Evolutionary conservation across 805 yeast species (phyloP).

Genomic region (Candida germanica): DNA sequence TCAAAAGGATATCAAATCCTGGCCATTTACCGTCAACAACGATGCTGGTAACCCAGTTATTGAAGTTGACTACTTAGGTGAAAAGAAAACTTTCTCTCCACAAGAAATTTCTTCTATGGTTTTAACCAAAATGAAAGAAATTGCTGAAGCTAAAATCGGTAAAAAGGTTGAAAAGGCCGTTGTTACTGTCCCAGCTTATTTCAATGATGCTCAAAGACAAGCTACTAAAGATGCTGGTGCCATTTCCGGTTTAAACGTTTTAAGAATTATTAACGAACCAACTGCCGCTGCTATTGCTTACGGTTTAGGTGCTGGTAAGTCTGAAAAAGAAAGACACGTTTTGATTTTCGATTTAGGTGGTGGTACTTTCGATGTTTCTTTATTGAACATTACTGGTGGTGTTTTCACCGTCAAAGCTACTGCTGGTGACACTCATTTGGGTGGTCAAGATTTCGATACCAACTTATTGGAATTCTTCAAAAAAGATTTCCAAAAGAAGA

Average conservation of each 20-base stretch:
- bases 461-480: conserved; percentile 48
- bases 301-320: conserved; percentile 79
- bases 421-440: conserved; percentile 52
- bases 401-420: conserved; percentile 95
- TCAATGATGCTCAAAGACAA: conserved; percentile 50
- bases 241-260: conserved; percentile 49
- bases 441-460: conserved; percentile 53
- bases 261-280: conserved; percentile 49
- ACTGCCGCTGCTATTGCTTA: conserved; percentile 98
- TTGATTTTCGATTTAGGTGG: conserved; percentile 95
- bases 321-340: conserved; percentile 60
- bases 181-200: conserved; percentile 49
- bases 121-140: conserved; percentile 53
- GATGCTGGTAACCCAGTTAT: conserved; percentile 46
- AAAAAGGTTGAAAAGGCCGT: conserved; percentile 59
- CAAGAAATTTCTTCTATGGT: conserved; percentile 50
- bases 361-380: conserved; percentile 96
- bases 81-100: conserved; percentile 46
- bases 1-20: conserved; percentile 51
- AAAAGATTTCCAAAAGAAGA: conserved; percentile 46
- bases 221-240: conserved; percentile 53
- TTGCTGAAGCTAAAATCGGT: conserved; percentile 90
- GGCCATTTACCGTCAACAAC: conserved; percentile 47
- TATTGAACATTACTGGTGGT: conserved; percentile 91
- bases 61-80: conserved; percentile 47